Evolutionary conservation across 495 filamentous ascomycete species (phyloP).

Genomic region (Hypoxylon rickii): DNA sequence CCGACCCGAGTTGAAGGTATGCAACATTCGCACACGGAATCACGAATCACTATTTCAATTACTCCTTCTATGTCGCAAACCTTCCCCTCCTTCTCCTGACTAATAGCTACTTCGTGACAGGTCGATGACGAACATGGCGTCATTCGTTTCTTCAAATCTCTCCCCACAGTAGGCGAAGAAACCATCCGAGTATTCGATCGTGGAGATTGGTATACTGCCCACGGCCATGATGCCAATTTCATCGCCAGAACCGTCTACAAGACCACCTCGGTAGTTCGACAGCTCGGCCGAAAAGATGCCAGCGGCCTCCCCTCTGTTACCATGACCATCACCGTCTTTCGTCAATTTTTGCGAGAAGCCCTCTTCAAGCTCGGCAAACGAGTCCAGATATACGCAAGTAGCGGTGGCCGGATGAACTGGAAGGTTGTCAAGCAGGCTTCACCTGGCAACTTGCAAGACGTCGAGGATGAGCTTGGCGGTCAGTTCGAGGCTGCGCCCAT

Average conservation of each 20-base stretch:
- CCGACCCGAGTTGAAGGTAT: slow-evolving; percentile 86
- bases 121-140: slow-evolving; percentile 96
- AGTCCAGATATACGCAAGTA: slow-evolving; percentile 84
- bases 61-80: too few relatives aligned
- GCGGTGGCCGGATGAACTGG: slow-evolving; percentile 81
- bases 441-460: slow-evolving; percentile 93
- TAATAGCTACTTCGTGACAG: slow-evolving; percentile 45
- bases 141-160: slow-evolving; percentile 87
- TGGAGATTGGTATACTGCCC: slow-evolving; percentile 93
- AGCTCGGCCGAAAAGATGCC: slow-evolving; percentile 80
- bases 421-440: slow-evolving; percentile 89
- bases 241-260: slow-evolving; percentile 96
- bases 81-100: background rate
- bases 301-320: slow-evolving; percentile 89
- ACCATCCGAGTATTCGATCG: slow-evolving; percentile 90
- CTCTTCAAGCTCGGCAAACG: slow-evolving; percentile 89
- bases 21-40: too few relatives aligned
- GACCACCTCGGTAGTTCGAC: slow-evolving; percentile 91
- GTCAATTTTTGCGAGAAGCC: slow-evolving; percentile 93
- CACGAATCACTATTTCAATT: too few relatives aligned
- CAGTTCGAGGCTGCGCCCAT: slow-evolving; percentile 89
- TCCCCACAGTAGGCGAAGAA: slow-evolving; percentile 69
- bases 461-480: slow-evolving; percentile 92
- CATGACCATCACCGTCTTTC: slow-evolving; percentile 89
- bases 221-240: slow-evolving; percentile 90